Base-by-base conservation (phyloP, 768 basidiomycete genomes). In the Leucosporidium yakuticum region DNA sequence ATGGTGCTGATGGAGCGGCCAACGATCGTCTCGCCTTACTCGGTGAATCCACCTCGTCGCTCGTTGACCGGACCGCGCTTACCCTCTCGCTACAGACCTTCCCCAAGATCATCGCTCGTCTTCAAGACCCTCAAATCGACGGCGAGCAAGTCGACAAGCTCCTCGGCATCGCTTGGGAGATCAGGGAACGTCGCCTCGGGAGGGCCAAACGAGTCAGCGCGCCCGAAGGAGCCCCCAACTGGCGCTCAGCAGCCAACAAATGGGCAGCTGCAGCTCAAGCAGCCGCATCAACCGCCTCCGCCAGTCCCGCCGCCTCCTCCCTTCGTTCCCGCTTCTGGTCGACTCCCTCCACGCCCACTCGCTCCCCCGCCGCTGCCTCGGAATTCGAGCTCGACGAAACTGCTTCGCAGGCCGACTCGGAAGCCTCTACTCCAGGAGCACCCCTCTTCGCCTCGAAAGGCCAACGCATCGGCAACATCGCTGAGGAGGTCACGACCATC, bases 171-270 rank as follows among this genome's bases (percentile, higher is more conserved):
- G 71, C 71, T 1, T 69, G 68, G 68, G 62, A 69, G 21, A 60
- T 73, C 36, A 54, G 71, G 7, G 68, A 69, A n/a, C 65, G 71
- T 14, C 62, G 71, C 1, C 44, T 64, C 11, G 71, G 71, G 15
- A 31, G 25, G 44, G 9, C n/a, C 29, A 34, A 56, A 3, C 25
- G 31, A 20, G 4, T 32, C n/a, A 48, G 47, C 44, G 29, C 19
- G 15, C 20, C 34, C 23, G 32, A 55, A 15, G 29, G 7, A 36
- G 19, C 50, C 9, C 6, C 21, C 23, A 51, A 51, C n/a, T 60
- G 59, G 59, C 44, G 23, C 17, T n/a, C 44, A 7, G 59, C 59
- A 14, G 59, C 59, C 39, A 67, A 34, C 27, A 39, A 56, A 5
- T 57, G 54, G 32, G 15, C 53, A 23, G 25, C 39, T 1, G 25